Evolutionary conservation across 352 stramenopile species (phyloP), one percentile per base, ranked within the genome.

Genomic region (Phytopythium boreale): DNA sequence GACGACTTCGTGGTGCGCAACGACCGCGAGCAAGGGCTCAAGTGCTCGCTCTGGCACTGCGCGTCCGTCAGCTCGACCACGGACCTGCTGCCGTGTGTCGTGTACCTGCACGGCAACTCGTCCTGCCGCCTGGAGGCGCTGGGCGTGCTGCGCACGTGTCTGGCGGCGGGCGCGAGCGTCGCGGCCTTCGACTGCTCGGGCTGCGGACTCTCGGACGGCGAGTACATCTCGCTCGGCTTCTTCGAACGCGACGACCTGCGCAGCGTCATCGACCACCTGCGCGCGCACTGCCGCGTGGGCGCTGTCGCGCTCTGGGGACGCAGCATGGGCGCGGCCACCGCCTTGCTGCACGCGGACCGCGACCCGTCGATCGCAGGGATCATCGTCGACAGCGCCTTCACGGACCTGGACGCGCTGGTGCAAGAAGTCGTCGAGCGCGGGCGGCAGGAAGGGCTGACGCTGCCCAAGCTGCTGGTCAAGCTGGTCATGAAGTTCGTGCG

Each of bases 71-170:
- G 69, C 24, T 67, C 67, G n/a, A 49, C 74, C 56, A 56, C 68
- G 11, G 69, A 82, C 43, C 71, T 91, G 34, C 70, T 95, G 50
- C 89, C 92, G 17, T 98, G 96, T 68, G 82, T 99, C 5, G 98
- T 99, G 61, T 99, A 99, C 63, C 82, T 99, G 62, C 97, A 99
- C 68, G 97, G 97, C 58, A 99, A 99, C 72, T 98, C 93, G 12
- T 98, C 90, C 15, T 97, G 92, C 64, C 81, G 97, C 2, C 79
- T 98, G 0, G 97, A 99, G 71, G 92, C 97, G n/a, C 64, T 99
- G 14, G 93, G 95, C 5, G 96, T 88, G 56, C 92, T 88, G 47
- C 72, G 75, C 44, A 97, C 72, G 53, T 80, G 98, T 19, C 82
- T 99, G 17, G 88, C 82, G 20, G 86, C 98, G 11, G 97, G 97